Conservation (phyloP, 192 early-diverging fungal species). For the Funneliformis geosporum region DNA sequence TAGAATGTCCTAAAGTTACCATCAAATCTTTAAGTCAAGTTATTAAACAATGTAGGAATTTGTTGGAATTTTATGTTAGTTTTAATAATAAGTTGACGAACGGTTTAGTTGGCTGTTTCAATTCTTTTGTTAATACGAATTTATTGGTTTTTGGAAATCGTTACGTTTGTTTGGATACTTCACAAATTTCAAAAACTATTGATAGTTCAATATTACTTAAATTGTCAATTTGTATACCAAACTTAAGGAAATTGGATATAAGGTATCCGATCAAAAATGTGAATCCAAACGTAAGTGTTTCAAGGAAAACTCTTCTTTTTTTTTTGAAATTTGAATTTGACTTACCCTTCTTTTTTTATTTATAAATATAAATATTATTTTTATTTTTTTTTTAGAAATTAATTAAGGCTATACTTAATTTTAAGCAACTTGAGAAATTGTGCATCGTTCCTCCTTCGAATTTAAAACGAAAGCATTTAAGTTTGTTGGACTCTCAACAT, state of each 20-base stretch:
- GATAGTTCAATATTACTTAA: neutral
- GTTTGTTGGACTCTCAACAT: neutral
- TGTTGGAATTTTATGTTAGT: neutral
- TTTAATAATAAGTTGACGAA: neutral
- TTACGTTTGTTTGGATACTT: neutral
- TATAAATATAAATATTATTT: too few species aligned
- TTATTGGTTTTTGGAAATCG: neutral
- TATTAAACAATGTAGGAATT: neutral
- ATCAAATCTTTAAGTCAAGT: neutral
- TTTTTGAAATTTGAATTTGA: too few species aligned
- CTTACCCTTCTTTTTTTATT: neutral
- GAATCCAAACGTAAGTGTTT: constrained; percentile 2
- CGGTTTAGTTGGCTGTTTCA: neutral
- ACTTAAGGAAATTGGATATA: constrained; percentile 5
- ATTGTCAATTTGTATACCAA: neutral
- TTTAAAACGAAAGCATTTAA: constrained; percentile 5
- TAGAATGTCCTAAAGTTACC: constrained; percentile 13
- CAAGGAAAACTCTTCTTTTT: neutral
- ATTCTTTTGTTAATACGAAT: neutral
- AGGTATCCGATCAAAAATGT: constrained; percentile 1
- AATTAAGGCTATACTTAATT: neutral
- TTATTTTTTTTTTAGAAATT: neutral
- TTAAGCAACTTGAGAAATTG: neutral
- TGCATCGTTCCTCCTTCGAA: neutral
- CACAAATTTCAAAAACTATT: neutral